Base-by-base conservation (phyloP, 345 rosid genomes). In the Theobroma cacao region DNA sequence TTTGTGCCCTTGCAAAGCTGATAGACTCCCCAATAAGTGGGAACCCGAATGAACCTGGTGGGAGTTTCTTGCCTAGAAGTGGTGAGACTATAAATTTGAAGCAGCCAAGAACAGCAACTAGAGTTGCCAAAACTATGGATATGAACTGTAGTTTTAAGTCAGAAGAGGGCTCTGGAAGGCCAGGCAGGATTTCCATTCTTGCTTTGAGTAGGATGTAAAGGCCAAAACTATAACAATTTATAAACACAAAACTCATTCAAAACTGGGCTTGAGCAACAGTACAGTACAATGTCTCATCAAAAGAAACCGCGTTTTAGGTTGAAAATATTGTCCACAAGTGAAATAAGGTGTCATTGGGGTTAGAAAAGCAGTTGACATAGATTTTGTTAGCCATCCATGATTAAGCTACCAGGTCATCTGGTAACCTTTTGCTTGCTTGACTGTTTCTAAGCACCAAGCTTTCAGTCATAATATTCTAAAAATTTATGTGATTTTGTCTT, bases 21-120 rank as follows among this genome's bases (percentile, higher is more conserved):
- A 85, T 11, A 3, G 87, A 53, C 50, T 85, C 87, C 33, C 87
- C 83, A 2, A 75, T 33, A 4, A 85, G 14, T 15, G 87, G 83
- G 12, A 77, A 74, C 12, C 83, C 87, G 1, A 82, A 43, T 6
- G 74, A 61, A 22, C 80, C 82, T 8, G 83, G 80, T 9, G 83
- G 81, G 40, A 81, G 72, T 20, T 81, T 76, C 71, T 47, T 78
- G 22, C 40, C 31, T 1, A 17, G 26, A 33, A 26, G 20, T 26
- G 64, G 41, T 50, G 65, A 61, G 62, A 33, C 28, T 52, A 48
- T 78, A 22, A 52, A 75, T n/a, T 53, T 78, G 63, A 36, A 78
- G 72, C 9, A 78, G 22, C 68, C 52, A 10, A 22, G 14, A 31
- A 50, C 38, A 67, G 55, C 77, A 17, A 22, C 1, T 12, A 64